These are phyloP conservation scores for Carallia brachiata DNA, from an alignment of 345 rosid species.

Conservation along the genomic window DNA sequence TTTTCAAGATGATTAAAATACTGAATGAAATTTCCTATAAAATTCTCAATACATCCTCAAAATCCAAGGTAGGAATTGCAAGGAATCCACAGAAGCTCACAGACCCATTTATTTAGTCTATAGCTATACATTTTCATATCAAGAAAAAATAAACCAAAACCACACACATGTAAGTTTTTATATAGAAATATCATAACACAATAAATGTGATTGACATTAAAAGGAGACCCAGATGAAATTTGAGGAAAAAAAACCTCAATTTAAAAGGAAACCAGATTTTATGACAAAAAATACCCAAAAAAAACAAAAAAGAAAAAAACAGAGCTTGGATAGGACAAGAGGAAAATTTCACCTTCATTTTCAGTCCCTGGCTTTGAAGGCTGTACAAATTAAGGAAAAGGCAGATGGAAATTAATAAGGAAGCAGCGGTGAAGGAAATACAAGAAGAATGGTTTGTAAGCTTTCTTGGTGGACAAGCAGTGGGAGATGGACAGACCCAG, in stretches of 20 bases:
- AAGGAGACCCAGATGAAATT: no score
- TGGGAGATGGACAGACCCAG: not conserved
- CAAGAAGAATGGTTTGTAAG: not conserved
- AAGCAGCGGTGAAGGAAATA: no score
- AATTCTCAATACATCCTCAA: not conserved
- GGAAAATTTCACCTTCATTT: slow-evolving; percentile 32
- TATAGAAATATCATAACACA: no score
- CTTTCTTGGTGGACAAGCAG: not conserved
- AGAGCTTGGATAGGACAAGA: not conserved
- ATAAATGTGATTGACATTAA: no score
- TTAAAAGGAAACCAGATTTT: not conserved
- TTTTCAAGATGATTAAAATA: not conserved
- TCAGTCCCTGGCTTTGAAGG: slow-evolving; percentile 11
- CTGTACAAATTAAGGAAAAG: not conserved
- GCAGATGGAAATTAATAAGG: no score
- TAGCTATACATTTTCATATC: no score
- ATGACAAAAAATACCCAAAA: not conserved
- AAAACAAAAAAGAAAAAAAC: not conserved
- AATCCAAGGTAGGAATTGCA: slow-evolving; percentile 1
- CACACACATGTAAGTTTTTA: no score
- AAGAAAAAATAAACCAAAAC: no score
- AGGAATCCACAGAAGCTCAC: not conserved
- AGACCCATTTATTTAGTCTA: no score
- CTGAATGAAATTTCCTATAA: not conserved
- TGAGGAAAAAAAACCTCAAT: not conserved